Base-by-base conservation (phyloP, 192 early-diverging fungal genomes). In the Coemansia nantahalensis region DNA sequence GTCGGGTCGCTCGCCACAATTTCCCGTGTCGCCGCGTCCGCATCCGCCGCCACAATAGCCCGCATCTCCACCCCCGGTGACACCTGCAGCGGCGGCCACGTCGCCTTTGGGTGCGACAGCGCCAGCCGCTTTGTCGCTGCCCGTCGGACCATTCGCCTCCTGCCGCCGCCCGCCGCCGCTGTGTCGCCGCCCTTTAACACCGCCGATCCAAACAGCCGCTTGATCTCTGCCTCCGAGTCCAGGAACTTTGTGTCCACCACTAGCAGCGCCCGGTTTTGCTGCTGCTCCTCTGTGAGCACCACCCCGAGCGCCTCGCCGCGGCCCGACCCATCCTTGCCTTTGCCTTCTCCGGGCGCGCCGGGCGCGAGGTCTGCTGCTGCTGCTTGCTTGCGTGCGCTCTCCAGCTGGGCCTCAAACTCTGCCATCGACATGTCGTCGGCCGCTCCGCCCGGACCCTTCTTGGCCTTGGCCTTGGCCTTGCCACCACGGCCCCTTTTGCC, bases 141-240 rank as follows among this genome's bases (percentile, higher is more conserved):
- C 5, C 47, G 44, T 42, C 38, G 47, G 35, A 41, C 24, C 19
- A 53, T 43, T 39, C 36, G 33, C 10, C 65, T 43, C 8, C 64
- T 39, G 5, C 50, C 45, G n/a, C 24, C 26, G 17, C 40, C 46
- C 12, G 30, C 18, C 2, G 45, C 33, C 4, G 43, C 51, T 26
- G 37, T 31, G 12, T 40, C 55, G 30, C 30, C 36, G n/a, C 39
- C 55, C 32, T 80, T 84, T 19, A 90, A 82, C n/a, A 91, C 84
- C 15, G 82, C 81, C 6, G 91, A 87, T 14, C 93, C 93, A 82
- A 97, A 97, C 75, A 92, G 78, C 18, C 86, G 79, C 30, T 83
- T 83, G 83, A 95, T 90, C 72, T 97, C 94, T 14, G 86, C 85
- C 49, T 90, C 90, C 17, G 89, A 81, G 65, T 93, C 90, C 39